Base-by-base conservation (phyloP, 352 stramenopile species). In the Globisporangium polare region DNA sequence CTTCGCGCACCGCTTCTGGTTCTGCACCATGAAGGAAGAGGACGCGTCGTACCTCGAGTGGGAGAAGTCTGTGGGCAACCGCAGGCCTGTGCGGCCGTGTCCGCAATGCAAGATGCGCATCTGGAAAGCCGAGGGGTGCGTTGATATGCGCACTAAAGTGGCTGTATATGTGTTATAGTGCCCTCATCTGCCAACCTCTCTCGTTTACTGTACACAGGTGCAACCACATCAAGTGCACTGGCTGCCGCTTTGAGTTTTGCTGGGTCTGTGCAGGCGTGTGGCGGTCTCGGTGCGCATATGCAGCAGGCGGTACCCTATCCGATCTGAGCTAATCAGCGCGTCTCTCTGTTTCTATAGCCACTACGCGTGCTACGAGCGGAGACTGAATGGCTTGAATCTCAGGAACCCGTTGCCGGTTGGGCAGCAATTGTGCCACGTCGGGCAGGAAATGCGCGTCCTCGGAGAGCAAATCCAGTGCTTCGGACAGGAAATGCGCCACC, bases 141-240 rank as follows among this genome's bases (percentile, higher is more conserved):
- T 45, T 20, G 24, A 7, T 22, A 29, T 43, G 17, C 5, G 1
- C 15, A 7, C 7, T 4, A 15, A 12, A 12, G 41, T 46, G 1
- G 41, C 13, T 46, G n/a, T 22, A 22, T 10, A 20, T 46, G 18
- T 3, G 13, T 12, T 46, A 46, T 63, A 17, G 20, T 56, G 22
- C 5, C 15, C 9, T 24, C n/a, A 26, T 15, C 9, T 15, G 9
- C 33, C 12, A 15, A 39, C 12, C 33, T 39, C 33, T 39, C 24
- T n/a, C 51, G 22, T 53, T 4, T 46, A 37, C 24, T 46, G 26
- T 0, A 37, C 53, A 26, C n/a, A 67, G 61, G 0, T 82, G 74
- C 63, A 89, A 89, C 57, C 81, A 91, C 69, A 91, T 91, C 71
- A 89, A 73, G 27, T 90, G 81, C 61, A 74, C 75, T n/a, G 66